These are phyloP conservation scores for Fusarium tupiense DNA, from an alignment of 2,329 filamentous ascomycete species.

Conservation along the genomic window DNA sequence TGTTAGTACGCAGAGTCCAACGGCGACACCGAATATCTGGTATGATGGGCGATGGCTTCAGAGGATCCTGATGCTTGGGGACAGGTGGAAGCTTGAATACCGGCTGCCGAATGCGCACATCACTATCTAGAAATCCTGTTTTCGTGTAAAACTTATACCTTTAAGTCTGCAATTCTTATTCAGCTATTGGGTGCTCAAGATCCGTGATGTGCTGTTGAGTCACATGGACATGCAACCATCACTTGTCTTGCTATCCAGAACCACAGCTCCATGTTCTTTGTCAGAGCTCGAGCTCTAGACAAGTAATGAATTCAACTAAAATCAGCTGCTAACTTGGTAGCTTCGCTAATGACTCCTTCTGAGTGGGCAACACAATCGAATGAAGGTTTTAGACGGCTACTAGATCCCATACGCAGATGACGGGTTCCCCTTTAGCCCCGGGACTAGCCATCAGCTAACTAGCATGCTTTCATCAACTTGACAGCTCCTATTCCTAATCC, in stretches of 20 bases:
- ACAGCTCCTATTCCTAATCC: not conserved
- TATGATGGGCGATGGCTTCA: rapidly evolving
- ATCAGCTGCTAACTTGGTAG: rapidly evolving
- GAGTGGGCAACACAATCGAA: not conserved
- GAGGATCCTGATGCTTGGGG: not conserved
- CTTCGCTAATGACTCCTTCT: not conserved
- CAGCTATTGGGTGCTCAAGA: not conserved
- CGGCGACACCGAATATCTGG: not conserved
- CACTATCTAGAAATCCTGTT: rapidly evolving
- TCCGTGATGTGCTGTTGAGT: not conserved
- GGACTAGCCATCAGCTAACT: not conserved
- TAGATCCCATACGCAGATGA: no score
- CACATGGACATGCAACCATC: not conserved
- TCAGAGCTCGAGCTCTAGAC: not conserved
- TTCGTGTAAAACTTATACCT: not conserved
- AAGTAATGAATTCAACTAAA: no score
- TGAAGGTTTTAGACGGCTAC: not conserved
- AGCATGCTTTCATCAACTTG: not conserved
- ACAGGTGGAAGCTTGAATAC: not conserved
- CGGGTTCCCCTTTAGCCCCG: not conserved
- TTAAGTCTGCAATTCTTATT: not conserved
- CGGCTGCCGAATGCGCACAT: not conserved
- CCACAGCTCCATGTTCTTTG: no score
- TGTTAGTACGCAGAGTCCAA: not conserved
- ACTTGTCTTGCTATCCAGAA: no score